A percentile compares a stretch with the other conserved stretches of the same genome.
Conservation (phyloP, 345 rosid species). For the Laguncularia racemosa region DNA sequence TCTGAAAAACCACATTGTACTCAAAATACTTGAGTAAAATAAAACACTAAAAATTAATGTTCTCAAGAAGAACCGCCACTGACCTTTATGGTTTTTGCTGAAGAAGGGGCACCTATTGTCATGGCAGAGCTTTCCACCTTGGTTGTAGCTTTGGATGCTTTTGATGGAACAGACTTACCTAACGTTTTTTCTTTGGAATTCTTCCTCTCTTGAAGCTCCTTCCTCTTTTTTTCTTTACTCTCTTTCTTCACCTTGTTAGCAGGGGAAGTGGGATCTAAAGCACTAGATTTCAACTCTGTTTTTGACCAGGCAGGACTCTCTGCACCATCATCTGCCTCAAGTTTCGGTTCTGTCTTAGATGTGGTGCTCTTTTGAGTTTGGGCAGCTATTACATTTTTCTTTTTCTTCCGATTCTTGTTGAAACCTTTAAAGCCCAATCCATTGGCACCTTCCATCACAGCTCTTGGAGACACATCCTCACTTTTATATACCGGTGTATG, state of each 20-base stretch:
- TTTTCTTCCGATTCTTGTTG: conserved; percentile 4
- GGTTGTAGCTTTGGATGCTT: conserved; percentile 21
- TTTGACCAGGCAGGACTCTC: neutral
- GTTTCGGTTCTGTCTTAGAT: neutral
- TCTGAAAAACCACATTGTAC: conserved; percentile 38
- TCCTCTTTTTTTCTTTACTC: conserved; percentile 13
- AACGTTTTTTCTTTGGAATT: neutral
- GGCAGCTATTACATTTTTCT: conserved; percentile 1
- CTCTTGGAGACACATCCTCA: conserved; percentile 1
- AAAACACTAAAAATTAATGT: neutral
- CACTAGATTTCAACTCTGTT: neutral
- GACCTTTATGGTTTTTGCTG: conserved; percentile 31
- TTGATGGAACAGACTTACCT: conserved; percentile 13
- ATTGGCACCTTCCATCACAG: neutral
- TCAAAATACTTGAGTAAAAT: neutral
- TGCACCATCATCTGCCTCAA: neutral
- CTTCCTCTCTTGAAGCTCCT: conserved; percentile 15
- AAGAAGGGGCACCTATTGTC: conserved; percentile 16
- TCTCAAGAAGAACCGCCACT: neutral
- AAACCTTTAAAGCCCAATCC: conserved; percentile 6
- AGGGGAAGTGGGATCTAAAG: neutral
- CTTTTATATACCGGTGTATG: neutral
- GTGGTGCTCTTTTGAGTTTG: neutral
- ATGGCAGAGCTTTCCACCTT: conserved; percentile 17
- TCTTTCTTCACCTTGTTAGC: conserved; percentile 18